These are phyloP conservation scores for Phytopythium oedochilum DNA, from an alignment of 352 stramenopile genomes.

Conservation along the genomic window DNA sequence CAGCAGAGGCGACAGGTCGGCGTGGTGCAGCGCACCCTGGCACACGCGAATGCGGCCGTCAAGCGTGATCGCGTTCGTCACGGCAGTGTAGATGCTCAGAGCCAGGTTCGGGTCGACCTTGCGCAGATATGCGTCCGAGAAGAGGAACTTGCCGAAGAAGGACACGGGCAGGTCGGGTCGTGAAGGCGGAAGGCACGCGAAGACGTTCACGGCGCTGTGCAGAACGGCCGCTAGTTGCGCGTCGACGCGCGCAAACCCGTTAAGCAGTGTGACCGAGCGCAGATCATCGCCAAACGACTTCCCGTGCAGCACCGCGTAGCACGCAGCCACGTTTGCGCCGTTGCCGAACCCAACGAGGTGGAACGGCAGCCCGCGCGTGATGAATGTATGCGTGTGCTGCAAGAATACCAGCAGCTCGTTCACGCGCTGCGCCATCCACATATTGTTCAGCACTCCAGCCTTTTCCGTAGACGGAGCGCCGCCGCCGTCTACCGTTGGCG, in stretches of 20 bases:
- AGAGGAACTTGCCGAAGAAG: slow-evolving; percentile 91
- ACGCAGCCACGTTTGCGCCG: slow-evolving; percentile 77
- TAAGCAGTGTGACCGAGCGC: slow-evolving; percentile 76
- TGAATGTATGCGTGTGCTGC: slow-evolving; percentile 63
- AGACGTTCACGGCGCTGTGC: slow-evolving; percentile 80
- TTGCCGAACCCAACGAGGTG: slow-evolving; percentile 89
- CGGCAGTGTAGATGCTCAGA: slow-evolving; percentile 91
- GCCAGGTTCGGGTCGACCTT: slow-evolving; percentile 85
- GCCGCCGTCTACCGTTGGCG: slow-evolving; percentile 5
- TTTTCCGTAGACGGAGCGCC: slow-evolving; percentile 21
- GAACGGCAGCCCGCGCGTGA: slow-evolving; percentile 66
- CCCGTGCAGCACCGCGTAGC: slow-evolving; percentile 53
- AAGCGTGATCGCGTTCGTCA: slow-evolving; percentile 89
- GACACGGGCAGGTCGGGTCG: slow-evolving; percentile 84
- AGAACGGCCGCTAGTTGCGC: slow-evolving; percentile 70
- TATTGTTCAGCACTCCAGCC: slow-evolving; percentile 70
- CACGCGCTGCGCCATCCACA: slow-evolving; percentile 73
- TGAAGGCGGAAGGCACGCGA: slow-evolving; percentile 70
- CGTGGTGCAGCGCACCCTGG: slow-evolving; percentile 70
- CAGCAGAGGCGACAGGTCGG: slow-evolving; percentile 57
- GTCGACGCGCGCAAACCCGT: slow-evolving; percentile 81
- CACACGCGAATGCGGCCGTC: slow-evolving; percentile 83
- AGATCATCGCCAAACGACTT: slow-evolving; percentile 44
- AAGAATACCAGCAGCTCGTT: slow-evolving; percentile 85
- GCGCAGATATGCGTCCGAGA: slow-evolving; percentile 85